Evolutionary conservation across 1,284 basidiomycete genomes (phyloP).

Genomic region (Kwoniella shivajii): DNA sequence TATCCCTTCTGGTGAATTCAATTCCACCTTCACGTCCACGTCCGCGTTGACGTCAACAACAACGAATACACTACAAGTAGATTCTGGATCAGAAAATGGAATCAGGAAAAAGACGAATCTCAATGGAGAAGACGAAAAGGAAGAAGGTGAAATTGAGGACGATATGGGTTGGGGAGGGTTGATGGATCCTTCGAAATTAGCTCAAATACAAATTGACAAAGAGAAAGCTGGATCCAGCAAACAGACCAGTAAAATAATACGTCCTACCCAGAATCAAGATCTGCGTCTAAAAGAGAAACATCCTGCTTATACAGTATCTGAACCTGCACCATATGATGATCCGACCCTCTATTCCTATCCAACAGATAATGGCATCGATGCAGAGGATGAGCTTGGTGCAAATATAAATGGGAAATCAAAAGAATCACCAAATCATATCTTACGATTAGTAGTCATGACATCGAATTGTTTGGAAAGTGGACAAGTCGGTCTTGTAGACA

Average conservation of each 20-base stretch:
- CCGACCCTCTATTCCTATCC: conserved; percentile 18
- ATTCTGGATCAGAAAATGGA: not conserved
- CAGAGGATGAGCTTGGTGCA: not conserved
- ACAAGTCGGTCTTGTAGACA: conserved; percentile 45
- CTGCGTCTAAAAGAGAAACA: conserved; percentile 10
- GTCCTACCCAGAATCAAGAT: not conserved
- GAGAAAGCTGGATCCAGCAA: not conserved
- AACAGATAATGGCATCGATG: not conserved
- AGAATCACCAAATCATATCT: conserved; percentile 28
- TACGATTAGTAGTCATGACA: conserved; percentile 44
- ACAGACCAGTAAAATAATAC: not conserved
- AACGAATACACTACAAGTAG: too few species aligned
- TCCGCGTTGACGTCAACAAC: conserved; percentile 1
- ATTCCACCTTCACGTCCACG: conserved; percentile 3
- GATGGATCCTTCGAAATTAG: conserved; percentile 45
- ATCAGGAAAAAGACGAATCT: not conserved
- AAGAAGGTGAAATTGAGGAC: conserved; percentile 50
- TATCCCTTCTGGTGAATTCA: conserved; percentile 18
- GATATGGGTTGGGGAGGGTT: conserved; percentile 52
- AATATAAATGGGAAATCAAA: not conserved
- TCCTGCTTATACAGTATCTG: conserved; percentile 18
- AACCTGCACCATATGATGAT: conserved; percentile 23
- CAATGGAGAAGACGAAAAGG: conserved; percentile 16
- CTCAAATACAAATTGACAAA: conserved; percentile 20
- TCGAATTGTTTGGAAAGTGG: conserved; percentile 30